phyloP scores from a whole-genome alignment of 139 green algal species.

The Volvox africanus region DNA sequence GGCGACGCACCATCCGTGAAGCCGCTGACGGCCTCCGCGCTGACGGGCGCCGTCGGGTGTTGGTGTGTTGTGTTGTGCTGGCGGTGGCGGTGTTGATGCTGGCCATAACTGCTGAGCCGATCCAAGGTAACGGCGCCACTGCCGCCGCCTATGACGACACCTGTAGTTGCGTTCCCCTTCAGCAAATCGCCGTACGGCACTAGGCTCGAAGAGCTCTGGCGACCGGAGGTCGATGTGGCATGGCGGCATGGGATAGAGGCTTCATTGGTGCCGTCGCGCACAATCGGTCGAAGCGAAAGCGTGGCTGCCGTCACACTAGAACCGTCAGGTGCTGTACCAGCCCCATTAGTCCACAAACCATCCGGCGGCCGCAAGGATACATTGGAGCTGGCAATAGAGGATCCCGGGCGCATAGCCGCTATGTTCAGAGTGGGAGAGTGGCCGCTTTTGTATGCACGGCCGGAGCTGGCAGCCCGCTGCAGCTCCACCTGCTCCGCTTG shows the following conservation, averaged over 20 bases:
- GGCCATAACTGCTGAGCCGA: neutral
- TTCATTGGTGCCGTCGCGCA: too few relatives aligned
- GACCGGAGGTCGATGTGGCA: too few relatives aligned
- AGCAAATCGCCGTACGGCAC: neutral
- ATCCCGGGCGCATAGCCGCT: neutral
- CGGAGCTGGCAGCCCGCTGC: neutral
- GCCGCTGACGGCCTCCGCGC: neutral
- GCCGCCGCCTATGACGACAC: neutral
- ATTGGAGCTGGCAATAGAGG: neutral
- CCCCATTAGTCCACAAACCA: neutral
- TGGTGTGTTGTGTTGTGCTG: neutral
- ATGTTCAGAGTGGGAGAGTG: neutral
- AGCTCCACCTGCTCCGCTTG: constrained; percentile 18
- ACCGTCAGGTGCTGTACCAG: neutral
- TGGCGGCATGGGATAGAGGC: too few relatives aligned
- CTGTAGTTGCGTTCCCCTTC: neutral
- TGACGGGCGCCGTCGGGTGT: neutral
- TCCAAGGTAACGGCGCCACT: neutral
- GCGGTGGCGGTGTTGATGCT: neutral
- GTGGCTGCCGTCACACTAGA: neutral
- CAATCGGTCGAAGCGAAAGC: neutral
- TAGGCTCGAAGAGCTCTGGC: neutral
- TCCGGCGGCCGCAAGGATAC: neutral
- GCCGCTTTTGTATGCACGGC: neutral
- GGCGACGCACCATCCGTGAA: neutral